Evolutionary conservation across 2,329 filamentous ascomycete species (phyloP).

Genomic region (Karstenula rhodostoma): DNA sequence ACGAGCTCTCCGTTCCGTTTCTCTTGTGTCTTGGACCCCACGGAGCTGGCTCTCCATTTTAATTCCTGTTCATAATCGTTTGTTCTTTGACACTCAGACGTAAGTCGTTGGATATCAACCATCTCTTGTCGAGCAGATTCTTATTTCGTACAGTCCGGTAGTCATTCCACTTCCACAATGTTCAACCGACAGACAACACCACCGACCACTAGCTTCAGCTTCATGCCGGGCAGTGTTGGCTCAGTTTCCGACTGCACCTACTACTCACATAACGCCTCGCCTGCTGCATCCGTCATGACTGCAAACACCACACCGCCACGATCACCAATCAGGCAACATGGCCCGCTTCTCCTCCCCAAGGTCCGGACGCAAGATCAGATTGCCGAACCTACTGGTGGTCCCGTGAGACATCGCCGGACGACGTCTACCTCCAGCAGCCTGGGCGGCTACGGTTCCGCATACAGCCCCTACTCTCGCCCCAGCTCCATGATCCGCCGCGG

Average conservation of each 20-base stretch:
- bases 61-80: conserved; percentile 50
- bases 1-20: conserved; percentile 35
- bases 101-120: conserved; percentile 35
- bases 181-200: conserved; percentile 57
- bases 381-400: conserved; percentile 65
- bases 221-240: conserved; percentile 50
- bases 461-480: conserved; percentile 60
- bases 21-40: conserved; percentile 51
- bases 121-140: conserved; percentile 14
- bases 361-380: conserved; percentile 85
- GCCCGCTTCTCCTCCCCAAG: conserved; percentile 82
- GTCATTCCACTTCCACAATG: conserved; percentile 45
- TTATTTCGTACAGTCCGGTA: conserved; percentile 45
- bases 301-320: conserved; percentile 73
- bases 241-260: conserved; percentile 66
- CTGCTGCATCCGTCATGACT: conserved; percentile 71
- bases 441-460: conserved; percentile 48
- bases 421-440: conserved; percentile 58
- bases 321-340: conserved; percentile 79
- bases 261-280: conserved; percentile 72
- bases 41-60: conserved; percentile 56
- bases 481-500: conserved; percentile 55
- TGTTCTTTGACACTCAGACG: conserved; percentile 33
- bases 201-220: conserved; percentile 48
- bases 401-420: conserved; percentile 65